These are phyloP conservation scores for Fraxinus pennsylvanica DNA, from an alignment of 257 asterid species.

Conservation along the genomic window DNA sequence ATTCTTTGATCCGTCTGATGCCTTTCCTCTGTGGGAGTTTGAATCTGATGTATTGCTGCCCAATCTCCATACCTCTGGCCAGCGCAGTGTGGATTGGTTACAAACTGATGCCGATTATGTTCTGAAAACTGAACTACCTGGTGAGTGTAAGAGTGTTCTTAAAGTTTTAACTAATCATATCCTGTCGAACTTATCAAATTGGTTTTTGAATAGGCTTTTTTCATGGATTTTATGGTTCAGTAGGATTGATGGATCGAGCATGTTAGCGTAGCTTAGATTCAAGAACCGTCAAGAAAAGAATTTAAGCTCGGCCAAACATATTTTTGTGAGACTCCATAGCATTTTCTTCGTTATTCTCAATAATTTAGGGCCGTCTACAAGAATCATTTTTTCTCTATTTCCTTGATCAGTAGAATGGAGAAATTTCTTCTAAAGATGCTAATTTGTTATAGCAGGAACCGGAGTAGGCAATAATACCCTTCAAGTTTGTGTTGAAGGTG, in stretches of 20 bases:
- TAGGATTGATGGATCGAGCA: background rate
- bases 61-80: constrained; percentile 27
- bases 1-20: constrained; percentile 93
- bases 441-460: constrained; percentile 31
- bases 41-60: constrained; percentile 54
- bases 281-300: background rate
- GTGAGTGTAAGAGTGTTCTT: constrained; percentile 40
- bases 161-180: background rate
- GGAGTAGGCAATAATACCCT: constrained; percentile 37
- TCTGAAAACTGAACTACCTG: constrained; percentile 63
- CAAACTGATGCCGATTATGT: constrained; percentile 56
- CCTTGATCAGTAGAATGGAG: background rate
- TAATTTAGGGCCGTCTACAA: too few species aligned
- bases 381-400: background rate
- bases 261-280: background rate
- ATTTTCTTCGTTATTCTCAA: too few species aligned
- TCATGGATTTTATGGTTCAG: background rate
- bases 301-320: background rate
- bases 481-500: constrained; percentile 53
- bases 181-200: background rate
- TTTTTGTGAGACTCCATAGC: background rate
- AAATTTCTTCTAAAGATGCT: background rate
- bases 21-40: constrained; percentile 90
- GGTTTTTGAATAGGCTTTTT: too few species aligned
- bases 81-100: constrained; percentile 58